phyloP scores from a whole-genome alignment of 169 alveolate genomes.

The Cryptosporidium parvum region DNA sequence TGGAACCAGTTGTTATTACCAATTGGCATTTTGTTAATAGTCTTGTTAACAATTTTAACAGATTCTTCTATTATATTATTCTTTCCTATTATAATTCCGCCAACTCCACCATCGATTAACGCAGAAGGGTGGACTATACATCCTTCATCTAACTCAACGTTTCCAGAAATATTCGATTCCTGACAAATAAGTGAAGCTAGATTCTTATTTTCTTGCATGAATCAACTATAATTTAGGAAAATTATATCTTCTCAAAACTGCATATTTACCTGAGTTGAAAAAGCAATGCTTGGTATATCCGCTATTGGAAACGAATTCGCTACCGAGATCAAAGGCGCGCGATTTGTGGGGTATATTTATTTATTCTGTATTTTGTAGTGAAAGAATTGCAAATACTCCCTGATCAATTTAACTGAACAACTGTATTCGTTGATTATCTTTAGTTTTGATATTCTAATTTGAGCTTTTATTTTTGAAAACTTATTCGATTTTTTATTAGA shows the following conservation, averaged over 20 bases:
- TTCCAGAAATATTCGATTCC: constrained; percentile 40
- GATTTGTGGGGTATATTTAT: background rate
- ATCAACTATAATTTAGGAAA: background rate
- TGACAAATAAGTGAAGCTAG: constrained; percentile 23
- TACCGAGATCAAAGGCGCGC: background rate
- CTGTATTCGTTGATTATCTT: background rate
- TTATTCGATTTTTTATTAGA: background rate
- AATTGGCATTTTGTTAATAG: background rate
- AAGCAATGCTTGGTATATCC: no score
- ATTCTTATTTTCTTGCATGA: background rate
- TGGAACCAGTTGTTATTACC: constrained; percentile 69
- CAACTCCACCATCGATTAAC: constrained; percentile 52
- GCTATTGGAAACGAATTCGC: background rate
- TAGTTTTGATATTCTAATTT: background rate
- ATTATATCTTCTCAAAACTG: background rate
- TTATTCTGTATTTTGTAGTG: background rate
- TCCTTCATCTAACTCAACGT: constrained; percentile 55
- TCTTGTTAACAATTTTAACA: constrained; percentile 34
- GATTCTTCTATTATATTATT: constrained; percentile 48
- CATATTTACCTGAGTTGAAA: background rate
- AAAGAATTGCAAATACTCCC: no score
- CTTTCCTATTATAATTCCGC: constrained; percentile 43
- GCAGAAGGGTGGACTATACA: constrained; percentile 68
- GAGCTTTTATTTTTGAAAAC: background rate
- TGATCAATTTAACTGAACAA: no score